phyloP scores from a whole-genome alignment of 2,329 filamentous ascomycete genomes.

The Neopestalotiopsis rosae region DNA sequence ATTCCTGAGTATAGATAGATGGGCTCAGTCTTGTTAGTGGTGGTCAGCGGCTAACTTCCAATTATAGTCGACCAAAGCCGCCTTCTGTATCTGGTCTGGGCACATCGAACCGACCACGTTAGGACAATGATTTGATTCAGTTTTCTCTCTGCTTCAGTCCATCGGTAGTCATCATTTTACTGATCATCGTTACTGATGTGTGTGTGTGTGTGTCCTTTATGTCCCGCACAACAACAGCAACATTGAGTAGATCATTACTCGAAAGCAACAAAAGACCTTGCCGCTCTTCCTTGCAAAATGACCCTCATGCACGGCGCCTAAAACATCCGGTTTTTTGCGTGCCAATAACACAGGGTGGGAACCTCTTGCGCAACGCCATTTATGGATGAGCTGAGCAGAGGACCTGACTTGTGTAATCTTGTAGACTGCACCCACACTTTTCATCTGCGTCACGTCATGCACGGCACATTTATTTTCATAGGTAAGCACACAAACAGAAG shows the following conservation, averaged over 20 bases:
- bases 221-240: not conserved
- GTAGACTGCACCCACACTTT: not conserved
- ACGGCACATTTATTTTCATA: not conserved
- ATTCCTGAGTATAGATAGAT: not conserved
- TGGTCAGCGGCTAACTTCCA: not conserved
- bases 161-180: not conserved
- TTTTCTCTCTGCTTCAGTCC: not conserved
- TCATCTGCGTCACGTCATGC: not conserved
- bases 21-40: not conserved
- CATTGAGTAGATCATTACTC: not conserved
- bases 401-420: not conserved
- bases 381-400: not conserved
- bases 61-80: not conserved
- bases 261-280: not conserved
- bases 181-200: not conserved
- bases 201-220: not conserved
- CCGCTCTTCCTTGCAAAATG: not conserved
- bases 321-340: not conserved
- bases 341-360: not conserved
- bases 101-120: not conserved
- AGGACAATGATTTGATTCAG: not conserved
- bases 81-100: not conserved
- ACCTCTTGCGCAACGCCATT: not conserved
- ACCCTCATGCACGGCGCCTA: slow-evolving; percentile 1
- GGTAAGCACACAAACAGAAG: not conserved